Evolutionary conservation across 1,284 basidiomycete genomes (phyloP).

Genomic region (Afroboletus lepidellus): DNA sequence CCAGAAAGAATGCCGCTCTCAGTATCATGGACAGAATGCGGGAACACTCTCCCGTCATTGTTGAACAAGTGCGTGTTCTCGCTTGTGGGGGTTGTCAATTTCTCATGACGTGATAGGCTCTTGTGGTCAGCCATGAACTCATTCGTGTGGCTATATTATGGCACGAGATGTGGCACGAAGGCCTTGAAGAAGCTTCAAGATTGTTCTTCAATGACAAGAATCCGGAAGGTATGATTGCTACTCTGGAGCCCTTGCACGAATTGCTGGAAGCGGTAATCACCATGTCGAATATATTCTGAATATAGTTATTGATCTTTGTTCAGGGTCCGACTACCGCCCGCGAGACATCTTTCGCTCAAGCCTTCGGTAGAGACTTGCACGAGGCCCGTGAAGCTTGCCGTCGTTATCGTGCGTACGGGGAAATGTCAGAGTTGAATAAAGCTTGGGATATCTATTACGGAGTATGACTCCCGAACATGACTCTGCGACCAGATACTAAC

Average conservation of each 20-base stretch:
- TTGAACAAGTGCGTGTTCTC: conserved; percentile 68
- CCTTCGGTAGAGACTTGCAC: conserved; percentile 89
- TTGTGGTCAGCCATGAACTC: conserved; percentile 90
- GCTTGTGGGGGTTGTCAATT: background rate
- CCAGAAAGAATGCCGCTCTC: conserved; percentile 83
- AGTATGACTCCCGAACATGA: conserved; percentile 37
- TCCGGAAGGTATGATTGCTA: conserved; percentile 97
- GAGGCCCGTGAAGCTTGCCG: conserved; percentile 94
- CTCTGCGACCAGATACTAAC: conserved; percentile 5
- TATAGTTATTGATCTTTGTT: background rate
- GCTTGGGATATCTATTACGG: conserved; percentile 99
- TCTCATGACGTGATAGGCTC: conserved; percentile 53
- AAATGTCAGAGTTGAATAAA: conserved; percentile 89
- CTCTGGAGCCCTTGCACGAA: conserved; percentile 91
- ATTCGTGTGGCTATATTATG: conserved; percentile 98
- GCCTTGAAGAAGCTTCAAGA: conserved; percentile 95
- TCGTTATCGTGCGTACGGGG: conserved; percentile 85
- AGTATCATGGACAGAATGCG: conserved; percentile 93
- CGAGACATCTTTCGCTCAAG: conserved; percentile 94
- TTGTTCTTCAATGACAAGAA: conserved; percentile 98
- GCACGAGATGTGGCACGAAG: conserved; percentile 99
- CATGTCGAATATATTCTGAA: background rate
- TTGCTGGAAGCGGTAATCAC: conserved; percentile 82
- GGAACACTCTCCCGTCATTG: conserved; percentile 87
- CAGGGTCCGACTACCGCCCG: conserved; percentile 92